These are phyloP conservation scores for Eutrema yunnanense DNA, from an alignment of 345 rosid species.

Conservation along the genomic window DNA sequence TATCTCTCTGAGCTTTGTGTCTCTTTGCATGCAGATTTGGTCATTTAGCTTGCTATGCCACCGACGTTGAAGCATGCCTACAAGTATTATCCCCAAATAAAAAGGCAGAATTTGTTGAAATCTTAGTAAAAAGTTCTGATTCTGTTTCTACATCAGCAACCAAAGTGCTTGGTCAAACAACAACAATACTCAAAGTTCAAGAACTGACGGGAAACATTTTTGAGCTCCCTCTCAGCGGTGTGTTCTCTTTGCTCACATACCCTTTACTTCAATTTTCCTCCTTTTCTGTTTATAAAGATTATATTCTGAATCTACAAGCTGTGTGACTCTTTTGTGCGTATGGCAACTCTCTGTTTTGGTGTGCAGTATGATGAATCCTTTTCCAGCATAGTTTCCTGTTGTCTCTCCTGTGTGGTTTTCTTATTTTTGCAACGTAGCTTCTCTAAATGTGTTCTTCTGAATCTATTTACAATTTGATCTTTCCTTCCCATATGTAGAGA, in stretches of 20 bases:
- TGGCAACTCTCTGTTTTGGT: slow-evolving; percentile 2
- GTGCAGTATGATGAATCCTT: background rate
- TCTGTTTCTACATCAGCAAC: slow-evolving; percentile 37
- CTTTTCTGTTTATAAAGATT: background rate
- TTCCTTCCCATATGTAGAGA: slow-evolving; percentile 41
- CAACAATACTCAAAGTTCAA: slow-evolving; percentile 57
- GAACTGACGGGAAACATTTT: slow-evolving; percentile 56
- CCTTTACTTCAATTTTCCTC: background rate
- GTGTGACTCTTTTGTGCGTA: background rate
- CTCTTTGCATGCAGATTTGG: slow-evolving; percentile 64
- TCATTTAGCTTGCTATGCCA: slow-evolving; percentile 83
- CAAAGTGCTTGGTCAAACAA: slow-evolving; percentile 72
- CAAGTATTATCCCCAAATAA: slow-evolving; percentile 57
- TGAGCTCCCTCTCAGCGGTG: slow-evolving; percentile 53
- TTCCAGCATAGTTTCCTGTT: background rate
- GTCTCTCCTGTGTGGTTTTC: background rate
- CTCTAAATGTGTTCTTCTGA: background rate
- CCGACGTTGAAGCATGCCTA: slow-evolving; percentile 70
- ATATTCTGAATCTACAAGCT: background rate
- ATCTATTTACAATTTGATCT: slow-evolving; percentile 5
- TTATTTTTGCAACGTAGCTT: background rate
- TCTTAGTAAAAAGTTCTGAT: slow-evolving; percentile 37
- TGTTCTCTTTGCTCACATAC: slow-evolving; percentile 23
- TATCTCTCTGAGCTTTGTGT: slow-evolving; percentile 12
- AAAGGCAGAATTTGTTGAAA: slow-evolving; percentile 53